Base-by-base conservation (phyloP, 2,329 filamentous ascomycete species). In the Rhinocladiella mackenziei region DNA sequence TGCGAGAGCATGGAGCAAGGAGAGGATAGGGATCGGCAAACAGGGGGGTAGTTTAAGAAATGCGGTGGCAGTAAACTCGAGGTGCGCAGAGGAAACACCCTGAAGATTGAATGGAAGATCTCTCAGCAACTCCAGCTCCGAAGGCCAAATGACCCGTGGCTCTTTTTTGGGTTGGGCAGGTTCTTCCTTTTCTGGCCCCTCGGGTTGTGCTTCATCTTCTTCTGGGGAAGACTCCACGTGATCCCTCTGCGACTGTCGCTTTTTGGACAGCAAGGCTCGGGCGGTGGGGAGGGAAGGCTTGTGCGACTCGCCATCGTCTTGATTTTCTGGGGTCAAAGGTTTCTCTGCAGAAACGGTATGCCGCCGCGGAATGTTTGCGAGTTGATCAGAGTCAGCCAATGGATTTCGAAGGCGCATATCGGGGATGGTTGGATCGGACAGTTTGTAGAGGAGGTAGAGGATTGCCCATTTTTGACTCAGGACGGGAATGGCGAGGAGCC, bases 391-490 rank as follows among this genome's bases (percentile, higher is more conserved):
- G 60, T 63, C 36, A 59, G 50, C 6, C 68, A 70, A 43, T 62
- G 72, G 25, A 39, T 48, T 50, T 50, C 54, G 46, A 28, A 73
- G 56, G n/a, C 71, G 70, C 8, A 70, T 62, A 31, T 73, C 72
- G 23, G 76, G 74, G 3, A 51, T 54, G n/a, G 62, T 58, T 36
- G 77, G 80, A 60, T 89, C 85, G 50, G 86, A 81, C 35, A 96
- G 77, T 58, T 87, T 82, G 63, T 92, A 85, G 30, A 98, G 77
- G 30, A 98, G 80, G 63, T 94, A 94, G 14, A 98, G 74, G 54
- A 98, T 96, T 2, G 86, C 88, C 89, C 89, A 97, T 76, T 98
- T 98, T 65, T 95, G 86, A 59, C 86, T 85, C 32, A 98, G 75
- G 4, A 97, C 89, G 0, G 89, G 89, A 54, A 96, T 81, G n/a